Base-by-base conservation (phyloP, 371 early-diverging fungal species). In the Phascolomyces articulosus region DNA sequence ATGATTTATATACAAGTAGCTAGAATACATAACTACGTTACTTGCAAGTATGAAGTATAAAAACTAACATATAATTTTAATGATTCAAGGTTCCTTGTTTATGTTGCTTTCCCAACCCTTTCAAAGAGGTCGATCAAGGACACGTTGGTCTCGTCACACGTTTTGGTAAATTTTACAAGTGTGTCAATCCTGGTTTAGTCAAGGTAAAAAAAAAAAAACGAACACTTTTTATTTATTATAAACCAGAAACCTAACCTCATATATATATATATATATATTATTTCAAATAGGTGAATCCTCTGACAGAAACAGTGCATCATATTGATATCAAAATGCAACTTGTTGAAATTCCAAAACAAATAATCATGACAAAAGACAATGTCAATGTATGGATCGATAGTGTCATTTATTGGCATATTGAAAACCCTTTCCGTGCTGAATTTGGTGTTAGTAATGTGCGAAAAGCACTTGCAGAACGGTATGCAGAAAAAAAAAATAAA, bases 331-430 rank as follows among this genome's bases (percentile, higher is more conserved):
- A 88, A 65, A 85, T 95, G 34, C 93, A 93, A 70, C 87, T 94
- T 27, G 81, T 83, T 16, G 77, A 86, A 51, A 90, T 96, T 49
- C 85, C 87, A 8, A 64, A 73, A n/a, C 94, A 96, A 74, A 76
- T 79, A 20, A 91, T 96, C 70, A 93, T 95, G 83, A 94, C 96
- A 64, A 92, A 92, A 59, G 95, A 95, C 76, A 95, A 96, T 63
- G 93, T 94, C 58, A 85, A 78, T 38, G 82, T 97, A 27, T 65
- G 65, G 4, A 90, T 97, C 62, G 97, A 96, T 66, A 85, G 90
- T 2, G 95, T 96, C 7, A 69, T 96, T 2, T 97, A 93, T 68
- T 95, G 92, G 92, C 87, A 87, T 61, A 76, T 93, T 48, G 78
- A 87, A 4, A 93, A 97, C 62, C 96, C 96, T 1, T 95, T 89